These are phyloP conservation scores for Pythium periplocum DNA, from an alignment of 352 stramenopile genomes.

Conservation along the genomic window DNA sequence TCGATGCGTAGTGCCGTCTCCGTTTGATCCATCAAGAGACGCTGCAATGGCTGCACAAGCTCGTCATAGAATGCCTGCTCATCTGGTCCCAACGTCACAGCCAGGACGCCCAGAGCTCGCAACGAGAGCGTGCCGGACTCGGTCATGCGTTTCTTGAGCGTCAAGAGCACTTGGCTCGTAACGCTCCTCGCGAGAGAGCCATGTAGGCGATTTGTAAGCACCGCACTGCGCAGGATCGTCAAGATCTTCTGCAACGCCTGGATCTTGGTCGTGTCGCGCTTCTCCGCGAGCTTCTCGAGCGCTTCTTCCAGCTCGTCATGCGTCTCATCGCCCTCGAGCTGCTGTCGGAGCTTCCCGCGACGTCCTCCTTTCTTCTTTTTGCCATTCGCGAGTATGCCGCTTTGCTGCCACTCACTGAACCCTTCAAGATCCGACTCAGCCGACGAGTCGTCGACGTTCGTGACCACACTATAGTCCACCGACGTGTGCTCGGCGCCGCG, in stretches of 20 bases:
- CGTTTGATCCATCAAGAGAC: slow-evolving; percentile 32
- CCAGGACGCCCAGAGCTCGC: slow-evolving; percentile 38
- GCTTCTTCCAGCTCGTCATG: slow-evolving; percentile 43
- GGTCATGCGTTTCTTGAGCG: slow-evolving; percentile 52
- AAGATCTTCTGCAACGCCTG: slow-evolving; percentile 53
- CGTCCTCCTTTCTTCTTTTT: slow-evolving; percentile 16
- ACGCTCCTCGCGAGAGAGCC: slow-evolving; percentile 29
- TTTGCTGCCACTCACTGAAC: slow-evolving; percentile 42
- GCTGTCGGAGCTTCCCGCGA: slow-evolving; percentile 27
- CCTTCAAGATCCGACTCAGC: slow-evolving; percentile 57
- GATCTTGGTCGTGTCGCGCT: slow-evolving; percentile 57
- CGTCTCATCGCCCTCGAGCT: slow-evolving; percentile 22
- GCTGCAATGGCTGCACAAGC: slow-evolving; percentile 33
- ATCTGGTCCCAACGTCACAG: slow-evolving; percentile 49
- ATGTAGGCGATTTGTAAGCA: slow-evolving; percentile 37
- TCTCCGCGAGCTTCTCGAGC: slow-evolving; percentile 55
- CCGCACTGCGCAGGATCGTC: slow-evolving; percentile 27
- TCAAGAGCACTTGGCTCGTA: slow-evolving; percentile 31
- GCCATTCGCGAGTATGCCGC: not conserved
- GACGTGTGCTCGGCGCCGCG: slow-evolving; percentile 13
- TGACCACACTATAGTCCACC: slow-evolving; percentile 29
- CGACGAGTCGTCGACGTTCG: slow-evolving; percentile 40
- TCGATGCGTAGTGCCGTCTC: slow-evolving; percentile 43
- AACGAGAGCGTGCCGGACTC: slow-evolving; percentile 47
- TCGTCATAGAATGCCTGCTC: slow-evolving; percentile 50